Conservation (phyloP, 179 eudicot genomes). For the Sideroxylon spinosum region DNA sequence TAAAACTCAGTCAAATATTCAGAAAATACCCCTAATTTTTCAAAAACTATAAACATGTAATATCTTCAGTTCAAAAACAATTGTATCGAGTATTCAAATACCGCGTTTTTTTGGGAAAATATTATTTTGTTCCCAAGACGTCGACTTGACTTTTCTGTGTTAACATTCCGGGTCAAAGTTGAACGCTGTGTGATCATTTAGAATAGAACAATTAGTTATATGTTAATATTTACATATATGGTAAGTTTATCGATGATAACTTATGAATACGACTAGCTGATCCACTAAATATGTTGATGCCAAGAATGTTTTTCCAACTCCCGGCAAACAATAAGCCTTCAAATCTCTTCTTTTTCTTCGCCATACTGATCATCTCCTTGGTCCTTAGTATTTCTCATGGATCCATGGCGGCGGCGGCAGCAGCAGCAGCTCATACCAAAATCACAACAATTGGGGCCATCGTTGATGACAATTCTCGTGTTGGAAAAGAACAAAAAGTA, state of each 20-base stretch:
- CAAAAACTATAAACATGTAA: too few species aligned
- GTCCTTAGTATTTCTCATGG: conserved; percentile 8
- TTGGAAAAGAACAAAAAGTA: conserved; percentile 32
- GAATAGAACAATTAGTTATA: too few species aligned
- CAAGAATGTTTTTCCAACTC: background rate
- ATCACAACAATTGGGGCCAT: conserved; percentile 29
- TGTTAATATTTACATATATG: too few species aligned
- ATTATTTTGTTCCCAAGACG: too few species aligned
- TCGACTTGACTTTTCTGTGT: too few species aligned
- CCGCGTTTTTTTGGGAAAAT: too few species aligned
- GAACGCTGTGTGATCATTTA: too few species aligned
- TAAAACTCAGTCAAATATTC: too few species aligned
- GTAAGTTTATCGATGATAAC: background rate
- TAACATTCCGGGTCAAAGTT: too few species aligned
- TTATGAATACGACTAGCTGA: background rate
- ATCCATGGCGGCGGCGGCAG: conserved; percentile 4
- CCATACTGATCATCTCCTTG: background rate
- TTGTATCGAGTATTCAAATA: too few species aligned
- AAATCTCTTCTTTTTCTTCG: background rate
- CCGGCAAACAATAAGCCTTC: background rate
- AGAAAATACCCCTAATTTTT: too few species aligned
- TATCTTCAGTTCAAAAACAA: too few species aligned
- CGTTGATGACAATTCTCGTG: conserved; percentile 23
- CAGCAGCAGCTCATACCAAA: background rate
- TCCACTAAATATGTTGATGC: background rate